Base-by-base conservation (phyloP, 345 rosid genomes). In the Gossypium arboreum region DNA sequence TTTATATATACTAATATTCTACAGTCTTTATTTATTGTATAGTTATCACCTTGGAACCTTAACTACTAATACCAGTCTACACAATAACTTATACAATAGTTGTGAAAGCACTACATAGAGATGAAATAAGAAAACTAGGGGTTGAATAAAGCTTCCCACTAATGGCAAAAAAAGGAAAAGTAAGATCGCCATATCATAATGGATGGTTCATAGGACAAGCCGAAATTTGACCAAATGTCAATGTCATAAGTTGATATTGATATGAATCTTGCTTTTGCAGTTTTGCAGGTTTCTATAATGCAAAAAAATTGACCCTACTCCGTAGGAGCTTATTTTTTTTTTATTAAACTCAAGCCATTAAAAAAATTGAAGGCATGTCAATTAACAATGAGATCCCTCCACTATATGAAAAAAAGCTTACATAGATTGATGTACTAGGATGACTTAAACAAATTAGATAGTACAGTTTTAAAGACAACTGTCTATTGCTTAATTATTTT, bases 151-250 rank as follows among this genome's bases (percentile, higher is more conserved):
- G 58, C 10, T 54, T 54, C 18, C 58, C 58, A 54, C 58, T 17
- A 54, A 54, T n/a, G 58, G 58, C 8, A 54, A n/a, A 17, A n/a
- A 54, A 54, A 17, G 18, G 58, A 54, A 54, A 54, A n/a, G 58
- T 54, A 54, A 9, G 57, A 54, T 16, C 22, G 1, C 20, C 56
- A 6, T 45, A n/a, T 66, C 71, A 45, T 20, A 66, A 20, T 12
- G 70, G 59, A 63, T 62, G 76, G 51, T 39, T 48, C 58, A 20
- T 52, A 52, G 8, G 45, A 60, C 22, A 34, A 34, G 71, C 77
- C 77, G 52, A 9, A 16, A 51, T 50, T 74, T 51, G 51, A 74
- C 77, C 57, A 56, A 74, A 74, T 63, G 64, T 58, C 13, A 3
- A 24, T 9, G 66, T 16, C 64, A 41, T 13, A 57, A 44, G 59